These are phyloP conservation scores for Trypanosoma caninum DNA, from an alignment of 208 protist genomes.

Conservation along the genomic window DNA sequence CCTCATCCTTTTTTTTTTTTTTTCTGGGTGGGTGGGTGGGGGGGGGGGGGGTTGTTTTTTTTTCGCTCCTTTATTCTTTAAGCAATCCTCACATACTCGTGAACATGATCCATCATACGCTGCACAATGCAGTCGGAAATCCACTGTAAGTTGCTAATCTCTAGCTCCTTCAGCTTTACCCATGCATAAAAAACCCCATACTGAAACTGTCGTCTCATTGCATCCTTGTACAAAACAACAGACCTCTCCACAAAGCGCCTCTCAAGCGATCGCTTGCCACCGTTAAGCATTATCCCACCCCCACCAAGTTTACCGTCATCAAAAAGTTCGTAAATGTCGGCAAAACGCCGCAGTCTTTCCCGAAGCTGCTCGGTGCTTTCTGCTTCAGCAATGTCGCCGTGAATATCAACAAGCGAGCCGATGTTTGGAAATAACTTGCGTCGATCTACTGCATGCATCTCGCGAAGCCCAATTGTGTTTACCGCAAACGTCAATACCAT, in stretches of 20 bases:
- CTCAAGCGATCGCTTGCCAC: constrained; percentile 73
- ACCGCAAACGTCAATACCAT: constrained; percentile 97
- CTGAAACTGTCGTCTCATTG: constrained; percentile 89
- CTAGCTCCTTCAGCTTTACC: constrained; percentile 92
- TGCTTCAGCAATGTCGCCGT: constrained; percentile 80
- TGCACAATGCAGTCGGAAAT: constrained; percentile 92
- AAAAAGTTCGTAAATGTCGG: constrained; percentile 72
- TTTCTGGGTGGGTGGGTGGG: no score
- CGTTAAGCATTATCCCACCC: background rate
- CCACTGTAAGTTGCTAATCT: constrained; percentile 92
- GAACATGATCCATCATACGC: constrained; percentile 81
- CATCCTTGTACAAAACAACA: constrained; percentile 80
- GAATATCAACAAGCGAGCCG: constrained; percentile 85
- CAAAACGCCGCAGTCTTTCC: constrained; percentile 78
- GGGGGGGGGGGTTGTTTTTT: no score
- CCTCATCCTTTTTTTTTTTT: no score
- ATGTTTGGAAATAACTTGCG: constrained; percentile 88
- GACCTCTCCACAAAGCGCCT: constrained; percentile 84
- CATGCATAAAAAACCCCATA: constrained; percentile 93
- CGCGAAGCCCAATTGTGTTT: constrained; percentile 95
- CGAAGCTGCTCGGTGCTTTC: constrained; percentile 80
- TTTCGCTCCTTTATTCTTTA: constrained; percentile 15
- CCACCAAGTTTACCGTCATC: constrained; percentile 41
- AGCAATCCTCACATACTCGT: constrained; percentile 80
- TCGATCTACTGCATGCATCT: constrained; percentile 75